Evolutionary conservation across 805 yeast genomes (phyloP).

Genomic region (Candida manassasensis): DNA sequence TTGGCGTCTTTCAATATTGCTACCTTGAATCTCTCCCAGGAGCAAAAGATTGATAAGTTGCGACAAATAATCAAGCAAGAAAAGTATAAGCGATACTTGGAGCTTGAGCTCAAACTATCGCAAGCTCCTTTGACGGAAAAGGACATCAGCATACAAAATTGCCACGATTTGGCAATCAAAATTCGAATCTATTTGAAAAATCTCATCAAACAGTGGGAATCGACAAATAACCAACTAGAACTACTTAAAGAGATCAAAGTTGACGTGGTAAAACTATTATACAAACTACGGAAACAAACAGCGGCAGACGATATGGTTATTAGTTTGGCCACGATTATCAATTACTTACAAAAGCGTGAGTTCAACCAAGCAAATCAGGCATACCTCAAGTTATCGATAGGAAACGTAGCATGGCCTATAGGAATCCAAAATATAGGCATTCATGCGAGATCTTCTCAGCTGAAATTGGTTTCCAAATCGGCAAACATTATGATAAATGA

Average conservation of each 20-base stretch:
- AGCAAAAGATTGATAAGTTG: slow-evolving; percentile 13
- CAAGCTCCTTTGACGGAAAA: slow-evolving; percentile 6
- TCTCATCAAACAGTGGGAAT: slow-evolving; percentile 43
- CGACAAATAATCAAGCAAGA: slow-evolving; percentile 7
- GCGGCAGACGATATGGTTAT: slow-evolving; percentile 45
- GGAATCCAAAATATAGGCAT: slow-evolving; percentile 79
- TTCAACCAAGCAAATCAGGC: slow-evolving; percentile 56
- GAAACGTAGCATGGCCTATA: slow-evolving; percentile 90
- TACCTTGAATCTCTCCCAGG: slow-evolving; percentile 10
- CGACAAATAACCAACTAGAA: slow-evolving; percentile 5
- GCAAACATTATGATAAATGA: slow-evolving; percentile 82
- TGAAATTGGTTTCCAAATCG: slow-evolving; percentile 47
- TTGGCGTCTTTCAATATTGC: slow-evolving; percentile 7
- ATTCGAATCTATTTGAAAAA: slow-evolving; percentile 45
- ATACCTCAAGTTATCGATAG: slow-evolving; percentile 73
- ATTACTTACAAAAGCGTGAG: slow-evolving; percentile 53
- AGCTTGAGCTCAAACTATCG: slow-evolving; percentile 9
- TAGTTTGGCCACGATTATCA: slow-evolving; percentile 55
- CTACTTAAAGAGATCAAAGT: slow-evolving; percentile 31
- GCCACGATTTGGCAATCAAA: slow-evolving; percentile 24
- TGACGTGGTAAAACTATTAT: slow-evolving; percentile 49
- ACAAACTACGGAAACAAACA: slow-evolving; percentile 28
- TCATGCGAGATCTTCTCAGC: slow-evolving; percentile 65
- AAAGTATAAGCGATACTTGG: slow-evolving; percentile 10
- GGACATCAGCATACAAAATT: slow-evolving; percentile 17